phyloP scores from a whole-genome alignment of 768 basidiomycete species.

The Royoungia palumana region DNA sequence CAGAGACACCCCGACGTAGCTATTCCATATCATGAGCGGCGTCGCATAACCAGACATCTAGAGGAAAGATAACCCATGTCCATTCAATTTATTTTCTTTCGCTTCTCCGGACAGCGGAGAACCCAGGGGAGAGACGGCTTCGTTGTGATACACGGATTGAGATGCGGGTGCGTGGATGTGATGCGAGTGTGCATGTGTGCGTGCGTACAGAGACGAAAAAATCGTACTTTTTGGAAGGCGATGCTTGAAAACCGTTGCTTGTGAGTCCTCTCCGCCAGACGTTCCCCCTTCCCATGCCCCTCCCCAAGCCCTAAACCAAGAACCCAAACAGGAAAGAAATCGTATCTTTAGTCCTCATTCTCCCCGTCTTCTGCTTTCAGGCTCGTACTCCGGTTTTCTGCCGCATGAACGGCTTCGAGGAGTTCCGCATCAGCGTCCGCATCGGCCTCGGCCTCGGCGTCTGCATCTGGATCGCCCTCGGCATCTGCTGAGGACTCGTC shows the following conservation, averaged over 20 bases:
- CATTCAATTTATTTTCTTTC: neutral
- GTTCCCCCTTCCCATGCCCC: slow-evolving; percentile 17
- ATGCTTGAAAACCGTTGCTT: slow-evolving; percentile 5
- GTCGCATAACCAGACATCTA: slow-evolving; percentile 10
- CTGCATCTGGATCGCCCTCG: slow-evolving; percentile 36
- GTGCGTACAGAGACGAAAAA: neutral
- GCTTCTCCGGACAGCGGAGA: slow-evolving; percentile 16
- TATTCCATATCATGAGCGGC: slow-evolving; percentile 13
- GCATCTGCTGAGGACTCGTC: slow-evolving; percentile 30
- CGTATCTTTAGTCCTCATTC: slow-evolving; percentile 17
- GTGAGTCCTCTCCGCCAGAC: neutral
- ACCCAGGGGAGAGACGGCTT: neutral
- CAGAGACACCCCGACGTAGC: slow-evolving; percentile 8
- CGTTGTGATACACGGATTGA: slow-evolving; percentile 1
- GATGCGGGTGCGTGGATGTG: neutral
- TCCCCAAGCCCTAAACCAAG: slow-evolving; percentile 1
- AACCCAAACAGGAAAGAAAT: neutral
- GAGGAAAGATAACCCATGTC: neutral
- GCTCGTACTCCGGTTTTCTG: slow-evolving; percentile 41
- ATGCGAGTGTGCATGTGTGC: slow-evolving; percentile 6
- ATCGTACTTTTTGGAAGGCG: neutral
- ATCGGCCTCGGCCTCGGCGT: slow-evolving; percentile 35
- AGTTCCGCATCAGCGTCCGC: slow-evolving; percentile 44
- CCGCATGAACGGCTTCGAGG: slow-evolving; percentile 50
- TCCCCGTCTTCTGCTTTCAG: slow-evolving; percentile 28